Evolutionary conservation across 192 early-diverging fungal species (phyloP), one percentile per base, ranked within the genome.

Genomic region (Bifiguratus adelaidae): DNA sequence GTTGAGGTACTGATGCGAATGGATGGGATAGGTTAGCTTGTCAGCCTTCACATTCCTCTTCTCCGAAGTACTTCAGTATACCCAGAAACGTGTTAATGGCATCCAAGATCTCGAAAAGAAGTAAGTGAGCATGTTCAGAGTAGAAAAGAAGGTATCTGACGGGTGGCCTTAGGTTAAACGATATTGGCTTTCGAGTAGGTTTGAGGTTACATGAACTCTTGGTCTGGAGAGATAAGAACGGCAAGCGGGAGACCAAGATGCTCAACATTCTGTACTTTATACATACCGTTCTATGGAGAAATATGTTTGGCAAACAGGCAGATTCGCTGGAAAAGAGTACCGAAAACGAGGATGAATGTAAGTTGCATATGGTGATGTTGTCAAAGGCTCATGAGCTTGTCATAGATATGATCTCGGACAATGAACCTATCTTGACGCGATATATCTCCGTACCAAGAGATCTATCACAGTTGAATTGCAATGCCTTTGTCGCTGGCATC

Each of bases 351-450:
- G 94, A 97, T 52, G 94, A 99, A 78, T 98, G 88, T 91, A 73
- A 38, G 66, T 46, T 19, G 7, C 16, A 8, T 42, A 8, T 37
- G 23, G 19, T 5, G 7, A 6, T 34, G 8, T 28, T 53, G 4
- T 53, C 15, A 50, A 22, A 25, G 53, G 15, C 23, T 15, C 30
- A 49, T 13, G 4, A 56, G 26, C 36, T 37, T 20, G 4, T 50
- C 8, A 32, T 55, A 92, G 89, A 97, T 58, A 99, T 99, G 96
- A 92, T 99, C 23, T 90, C 84, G n/a, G 96, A 99, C 60, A 97
- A 97, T 52, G 94, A 99, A 35, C 94, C 94, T 1, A 48, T 81
- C 3, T 68, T 96, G 32, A 81, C 81, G 24, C 86, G 82, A 58
- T 97, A 85, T 61, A 91, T 99, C 30, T 91, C 91, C 5, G 82